A percentile compares a stretch with the other conserved stretches of the same genome.
Conservation (phyloP, 2,329 filamentous ascomycete species). For the Didymella sp. region DNA sequence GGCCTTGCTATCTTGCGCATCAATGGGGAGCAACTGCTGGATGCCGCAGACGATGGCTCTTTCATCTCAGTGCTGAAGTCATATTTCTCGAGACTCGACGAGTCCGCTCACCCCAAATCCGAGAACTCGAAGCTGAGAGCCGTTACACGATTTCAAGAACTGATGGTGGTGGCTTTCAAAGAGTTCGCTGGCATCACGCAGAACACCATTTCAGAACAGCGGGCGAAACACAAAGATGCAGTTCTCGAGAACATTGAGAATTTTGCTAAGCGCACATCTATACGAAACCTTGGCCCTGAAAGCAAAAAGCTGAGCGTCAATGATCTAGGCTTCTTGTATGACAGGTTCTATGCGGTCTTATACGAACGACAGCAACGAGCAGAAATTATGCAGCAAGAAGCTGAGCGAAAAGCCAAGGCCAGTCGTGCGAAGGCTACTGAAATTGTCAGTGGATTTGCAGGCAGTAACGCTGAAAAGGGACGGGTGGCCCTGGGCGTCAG, state of each 20-base stretch:
- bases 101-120: slow-evolving; percentile 93
- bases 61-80: slow-evolving; percentile 96
- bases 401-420: slow-evolving; percentile 73
- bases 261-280: slow-evolving; percentile 95
- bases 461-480: slow-evolving; percentile 74
- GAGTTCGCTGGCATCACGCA: slow-evolving; percentile 97
- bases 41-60: slow-evolving; percentile 91
- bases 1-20: slow-evolving; percentile 95
- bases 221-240: slow-evolving; percentile 90
- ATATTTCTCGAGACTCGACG: slow-evolving; percentile 91
- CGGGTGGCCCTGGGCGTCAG: slow-evolving; percentile 88
- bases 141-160: slow-evolving; percentile 94
- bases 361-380: slow-evolving; percentile 91
- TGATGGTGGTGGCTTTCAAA: slow-evolving; percentile 99
- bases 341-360: slow-evolving; percentile 88
- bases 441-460: slow-evolving; percentile 56
- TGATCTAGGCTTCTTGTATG: slow-evolving; percentile 89
- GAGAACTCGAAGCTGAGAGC: slow-evolving; percentile 94
- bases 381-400: slow-evolving; percentile 69
- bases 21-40: slow-evolving; percentile 93
- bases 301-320: slow-evolving; percentile 88
- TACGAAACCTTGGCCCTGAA: slow-evolving; percentile 92
- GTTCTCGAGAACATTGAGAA: slow-evolving; percentile 96
- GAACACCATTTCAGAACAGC: slow-evolving; percentile 85
- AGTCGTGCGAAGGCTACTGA: slow-evolving; percentile 63